phyloP scores from a whole-genome alignment of 129 eudicot species.

The Tanacetum coccineum region DNA sequence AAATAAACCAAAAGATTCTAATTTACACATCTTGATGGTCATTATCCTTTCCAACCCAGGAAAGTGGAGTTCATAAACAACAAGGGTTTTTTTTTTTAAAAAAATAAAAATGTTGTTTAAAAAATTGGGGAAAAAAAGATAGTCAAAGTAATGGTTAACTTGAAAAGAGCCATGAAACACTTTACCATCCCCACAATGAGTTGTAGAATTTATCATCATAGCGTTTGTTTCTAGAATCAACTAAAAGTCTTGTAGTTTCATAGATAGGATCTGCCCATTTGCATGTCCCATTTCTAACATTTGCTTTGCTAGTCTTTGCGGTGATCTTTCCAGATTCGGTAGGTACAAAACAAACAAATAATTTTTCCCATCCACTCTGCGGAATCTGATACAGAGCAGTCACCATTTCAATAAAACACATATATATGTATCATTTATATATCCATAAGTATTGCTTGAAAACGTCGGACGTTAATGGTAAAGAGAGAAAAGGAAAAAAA shows the following conservation, averaged over 20 bases:
- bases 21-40: too few relatives aligned
- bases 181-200: conserved; percentile 91
- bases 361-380: conserved; percentile 90
- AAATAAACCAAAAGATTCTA: too few relatives aligned
- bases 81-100: too few relatives aligned
- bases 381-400: conserved; percentile 59
- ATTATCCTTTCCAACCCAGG: too few relatives aligned
- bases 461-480: background rate
- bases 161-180: conserved; percentile 6
- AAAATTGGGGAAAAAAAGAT: too few relatives aligned
- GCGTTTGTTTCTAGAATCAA: conserved; percentile 67
- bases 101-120: too few relatives aligned
- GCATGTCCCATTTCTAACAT: conserved; percentile 92
- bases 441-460: too few relatives aligned
- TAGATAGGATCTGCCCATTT: conserved; percentile 99
- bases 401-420: conserved; percentile 9
- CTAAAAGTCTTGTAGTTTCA: conserved; percentile 94
- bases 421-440: background rate
- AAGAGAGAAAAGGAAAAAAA: background rate
- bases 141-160: background rate
- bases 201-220: conserved; percentile 86
- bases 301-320: conserved; percentile 94
- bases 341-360: conserved; percentile 76
- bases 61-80: too few relatives aligned
- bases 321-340: conserved; percentile 80